Conservation (phyloP, 2,329 filamentous ascomycete genomes). For the Aspergillus proliferans region DNA sequence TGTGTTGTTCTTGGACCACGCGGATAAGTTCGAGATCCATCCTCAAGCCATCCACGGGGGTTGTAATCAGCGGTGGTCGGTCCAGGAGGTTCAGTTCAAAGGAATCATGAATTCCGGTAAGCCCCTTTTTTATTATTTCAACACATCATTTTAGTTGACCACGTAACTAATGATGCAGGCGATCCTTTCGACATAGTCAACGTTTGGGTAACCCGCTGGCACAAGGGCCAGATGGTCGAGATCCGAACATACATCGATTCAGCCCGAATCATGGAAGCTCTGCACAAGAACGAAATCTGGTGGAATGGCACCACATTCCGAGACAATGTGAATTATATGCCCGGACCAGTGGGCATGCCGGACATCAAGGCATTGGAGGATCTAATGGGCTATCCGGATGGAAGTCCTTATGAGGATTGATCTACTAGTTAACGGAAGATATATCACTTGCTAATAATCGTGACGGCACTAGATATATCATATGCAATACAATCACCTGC, state of each 20-base stretch:
- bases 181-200: conserved; percentile 26
- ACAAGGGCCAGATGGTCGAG: conserved; percentile 27
- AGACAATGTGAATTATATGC: conserved; percentile 26
- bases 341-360: conserved; percentile 28
- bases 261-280: conserved; percentile 20
- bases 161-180: conserved; percentile 8
- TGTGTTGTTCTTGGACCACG: conserved; percentile 21
- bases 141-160: background rate
- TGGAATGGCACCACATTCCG: conserved; percentile 24
- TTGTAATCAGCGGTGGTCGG: conserved; percentile 27
- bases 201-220: conserved; percentile 29
- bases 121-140: background rate
- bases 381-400: conserved; percentile 23
- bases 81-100: conserved; percentile 26
- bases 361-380: conserved; percentile 20
- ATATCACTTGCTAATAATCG: too few relatives aligned
- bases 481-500: too few relatives aligned
- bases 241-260: conserved; percentile 29
- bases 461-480: too few relatives aligned
- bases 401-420: conserved; percentile 19
- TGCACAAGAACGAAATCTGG: conserved; percentile 29
- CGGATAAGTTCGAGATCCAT: conserved; percentile 25
- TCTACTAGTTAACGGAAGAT: too few relatives aligned
- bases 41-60: conserved; percentile 27
- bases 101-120: conserved; percentile 29